Base-by-base conservation (phyloP, 2,329 filamentous ascomycete species). In the Hypomyces rosellus region DNA sequence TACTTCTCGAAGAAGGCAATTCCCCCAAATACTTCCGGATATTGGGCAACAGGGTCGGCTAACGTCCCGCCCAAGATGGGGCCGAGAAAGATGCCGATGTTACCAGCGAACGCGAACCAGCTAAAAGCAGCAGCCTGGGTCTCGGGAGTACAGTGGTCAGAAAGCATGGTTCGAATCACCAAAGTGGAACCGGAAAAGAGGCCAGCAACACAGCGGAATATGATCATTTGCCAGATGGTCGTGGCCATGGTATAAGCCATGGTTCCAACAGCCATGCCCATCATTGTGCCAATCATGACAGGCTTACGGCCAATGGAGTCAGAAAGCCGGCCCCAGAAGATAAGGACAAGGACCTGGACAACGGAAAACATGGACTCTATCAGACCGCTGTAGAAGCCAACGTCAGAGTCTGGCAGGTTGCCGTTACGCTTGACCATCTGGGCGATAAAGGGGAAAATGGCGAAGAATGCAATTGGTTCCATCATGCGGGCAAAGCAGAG, bases 381-480 rank as follows among this genome's bases (percentile, higher is more conserved):
- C 12, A 90, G 70, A 2, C 88, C 88, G 51, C 76, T 81, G 71
- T 89, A 92, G 69, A 91, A 92, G 2, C 88, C 88, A 3, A 89
- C 81, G 63, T 89, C 84, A n/a, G 76, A 69, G 41, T 80, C 71
- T 1, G 74, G 65, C 2, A 92, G 67, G 11, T 73, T 61, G 9
- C 86, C 86, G 52, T 83, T 85, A 50, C 78, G 73, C 65, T 80
- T 72, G 36, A 88, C 82, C 88, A 92, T 92, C 61, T 85, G 74
- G 60, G 84, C 88, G 66, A 93, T 79, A 68, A 87, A 92, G 1
- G 88, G 86, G 59, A 92, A 87, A 64, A 92, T 89, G 63, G 77
- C 82, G 71, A 91, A 92, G 71, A 89, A 92, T n/a, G 86, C 85
- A 38, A 91, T 77, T 1, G 88, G 87, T 61, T 92, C 88, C 41